These are phyloP conservation scores for Candida ulmi DNA, from an alignment of 805 yeast genomes.

Conservation along the genomic window DNA sequence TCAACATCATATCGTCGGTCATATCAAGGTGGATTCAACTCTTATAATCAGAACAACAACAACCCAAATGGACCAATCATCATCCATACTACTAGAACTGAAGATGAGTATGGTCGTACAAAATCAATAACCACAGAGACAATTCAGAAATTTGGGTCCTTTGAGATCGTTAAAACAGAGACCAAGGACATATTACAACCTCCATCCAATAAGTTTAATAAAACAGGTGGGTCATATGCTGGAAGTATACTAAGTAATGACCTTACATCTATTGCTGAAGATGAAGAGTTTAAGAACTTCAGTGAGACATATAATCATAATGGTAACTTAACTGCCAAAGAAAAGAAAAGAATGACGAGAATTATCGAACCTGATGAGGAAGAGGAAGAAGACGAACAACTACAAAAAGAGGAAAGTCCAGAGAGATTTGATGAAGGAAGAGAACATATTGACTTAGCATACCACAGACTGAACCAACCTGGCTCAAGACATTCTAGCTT, in stretches of 20 bases:
- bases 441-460: too few species aligned
- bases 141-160: constrained; percentile 42
- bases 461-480: too few species aligned
- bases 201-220: constrained; percentile 19
- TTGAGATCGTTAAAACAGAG: constrained; percentile 43
- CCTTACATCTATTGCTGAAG: constrained; percentile 26
- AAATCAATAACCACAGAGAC: constrained; percentile 51
- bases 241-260: constrained; percentile 24
- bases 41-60: constrained; percentile 8
- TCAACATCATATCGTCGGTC: neutral
- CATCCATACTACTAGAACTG: constrained; percentile 45
- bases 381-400: neutral
- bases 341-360: constrained; percentile 5
- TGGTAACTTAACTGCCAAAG: neutral
- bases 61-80: constrained; percentile 21
- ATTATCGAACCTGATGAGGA: constrained; percentile 1
- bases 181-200: constrained; percentile 27
- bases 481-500: too few species aligned
- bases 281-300: constrained; percentile 7
- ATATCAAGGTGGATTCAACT: neutral
- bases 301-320: neutral
- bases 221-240: constrained; percentile 17
- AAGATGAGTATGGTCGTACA: constrained; percentile 46
- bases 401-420: neutral
- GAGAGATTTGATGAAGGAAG: too few species aligned